Evolutionary conservation across 768 basidiomycete genomes (phyloP).

Genomic region (Rhodotorula graminis): DNA sequence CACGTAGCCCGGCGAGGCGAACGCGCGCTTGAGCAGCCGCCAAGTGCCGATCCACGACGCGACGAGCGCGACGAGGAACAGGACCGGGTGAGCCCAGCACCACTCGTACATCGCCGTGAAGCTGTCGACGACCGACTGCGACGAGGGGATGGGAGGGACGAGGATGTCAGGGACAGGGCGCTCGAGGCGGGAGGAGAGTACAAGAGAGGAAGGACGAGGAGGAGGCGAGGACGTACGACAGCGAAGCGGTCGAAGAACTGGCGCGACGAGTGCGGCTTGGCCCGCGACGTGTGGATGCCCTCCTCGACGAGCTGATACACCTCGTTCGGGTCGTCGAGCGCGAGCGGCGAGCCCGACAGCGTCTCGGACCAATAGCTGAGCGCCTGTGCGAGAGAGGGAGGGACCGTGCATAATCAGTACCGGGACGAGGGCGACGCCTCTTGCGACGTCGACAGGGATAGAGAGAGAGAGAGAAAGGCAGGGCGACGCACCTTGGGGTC

Average conservation of each 20-base stretch:
- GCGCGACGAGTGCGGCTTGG: neutral
- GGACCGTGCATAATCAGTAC: too few species aligned
- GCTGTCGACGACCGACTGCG: neutral
- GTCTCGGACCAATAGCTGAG: conserved; percentile 23
- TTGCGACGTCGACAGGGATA: too few species aligned
- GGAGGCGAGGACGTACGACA: neutral
- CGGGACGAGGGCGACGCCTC: too few species aligned
- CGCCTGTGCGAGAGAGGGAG: conserved; percentile 5
- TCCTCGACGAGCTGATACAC: conserved; percentile 26
- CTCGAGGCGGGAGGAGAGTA: too few species aligned
- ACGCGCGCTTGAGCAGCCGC: neutral
- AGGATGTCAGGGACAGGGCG: neutral
- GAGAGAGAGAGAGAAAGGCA: neutral
- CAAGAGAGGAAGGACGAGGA: conserved; percentile 2
- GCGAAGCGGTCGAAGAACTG: conserved; percentile 14
- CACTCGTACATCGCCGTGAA: neutral
- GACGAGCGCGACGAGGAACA: neutral
- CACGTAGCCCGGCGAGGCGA: neutral
- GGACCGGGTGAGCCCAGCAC: neutral
- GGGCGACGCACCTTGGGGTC: conserved; percentile 28
- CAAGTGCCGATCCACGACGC: neutral
- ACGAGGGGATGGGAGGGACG: neutral
- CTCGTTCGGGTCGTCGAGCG: neutral
- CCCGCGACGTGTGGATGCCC: conserved; percentile 3
- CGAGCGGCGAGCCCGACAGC: conserved; percentile 12